These are phyloP conservation scores for Debaryomyces psychrophilus DNA, from an alignment of 1,139 yeast species.

Conservation along the genomic window DNA sequence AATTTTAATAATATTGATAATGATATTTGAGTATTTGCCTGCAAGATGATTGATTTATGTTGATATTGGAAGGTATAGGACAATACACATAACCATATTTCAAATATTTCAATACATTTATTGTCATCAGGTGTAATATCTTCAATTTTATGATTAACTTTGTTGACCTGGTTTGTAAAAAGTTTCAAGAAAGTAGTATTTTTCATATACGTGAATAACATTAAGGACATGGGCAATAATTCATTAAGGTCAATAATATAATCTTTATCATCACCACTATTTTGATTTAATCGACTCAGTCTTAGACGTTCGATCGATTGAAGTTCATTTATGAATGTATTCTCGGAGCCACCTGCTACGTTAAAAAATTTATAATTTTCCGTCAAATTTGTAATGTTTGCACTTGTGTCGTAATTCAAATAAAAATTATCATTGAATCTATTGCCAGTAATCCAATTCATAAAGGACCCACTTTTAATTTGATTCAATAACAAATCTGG, in stretches of 20 bases:
- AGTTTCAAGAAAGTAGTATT: constrained; percentile 26
- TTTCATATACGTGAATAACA: constrained; percentile 22
- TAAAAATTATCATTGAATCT: constrained; percentile 31
- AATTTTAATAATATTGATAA: constrained; percentile 29
- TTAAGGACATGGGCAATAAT: constrained; percentile 9
- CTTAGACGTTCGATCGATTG: constrained; percentile 21
- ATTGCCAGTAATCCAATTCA: constrained; percentile 45
- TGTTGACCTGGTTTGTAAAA: constrained; percentile 23
- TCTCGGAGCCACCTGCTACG: constrained; percentile 12
- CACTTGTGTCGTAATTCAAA: constrained; percentile 25
- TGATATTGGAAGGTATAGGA: constrained; percentile 45
- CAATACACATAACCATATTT: constrained; percentile 40
- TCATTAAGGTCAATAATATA: constrained; percentile 19
- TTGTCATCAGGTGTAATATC: constrained; percentile 20
- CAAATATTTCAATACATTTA: constrained; percentile 27
- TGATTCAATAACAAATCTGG: constrained; percentile 35
- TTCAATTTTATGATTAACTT: constrained; percentile 19
- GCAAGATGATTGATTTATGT: constrained; percentile 28
- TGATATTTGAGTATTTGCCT: constrained; percentile 28
- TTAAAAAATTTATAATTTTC: constrained; percentile 15
- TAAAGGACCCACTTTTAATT: constrained; percentile 37
- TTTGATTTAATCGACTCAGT: constrained; percentile 13
- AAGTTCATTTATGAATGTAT: constrained; percentile 28
- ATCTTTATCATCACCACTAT: constrained; percentile 15
- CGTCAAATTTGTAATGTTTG: constrained; percentile 22